Evolutionary conservation across 2,329 filamentous ascomycete species (phyloP).

Genomic region (Trichoderma semiorbis): DNA sequence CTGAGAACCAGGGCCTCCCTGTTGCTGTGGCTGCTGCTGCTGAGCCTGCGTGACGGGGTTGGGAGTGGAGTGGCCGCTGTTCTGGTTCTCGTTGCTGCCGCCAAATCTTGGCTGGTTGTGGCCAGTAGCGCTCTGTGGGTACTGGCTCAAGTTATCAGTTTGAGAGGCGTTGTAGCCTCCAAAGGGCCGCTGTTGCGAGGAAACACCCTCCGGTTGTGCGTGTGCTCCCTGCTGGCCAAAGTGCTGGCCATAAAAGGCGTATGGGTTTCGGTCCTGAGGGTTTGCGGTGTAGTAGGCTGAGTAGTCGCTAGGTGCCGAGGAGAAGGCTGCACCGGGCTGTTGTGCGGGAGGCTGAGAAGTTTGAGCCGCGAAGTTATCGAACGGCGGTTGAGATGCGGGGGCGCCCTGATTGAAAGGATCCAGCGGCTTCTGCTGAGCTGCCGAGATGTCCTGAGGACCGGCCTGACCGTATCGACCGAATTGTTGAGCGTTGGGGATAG

Average conservation of each 20-base stretch:
- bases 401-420: conserved; percentile 74
- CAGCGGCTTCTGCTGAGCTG: conserved; percentile 71
- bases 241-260: conserved; percentile 72
- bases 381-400: conserved; percentile 49
- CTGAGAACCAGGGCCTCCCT: conserved; percentile 42
- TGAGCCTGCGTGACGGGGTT: conserved; percentile 66
- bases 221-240: conserved; percentile 55
- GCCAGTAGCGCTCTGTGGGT: conserved; percentile 65
- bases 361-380: conserved; percentile 58
- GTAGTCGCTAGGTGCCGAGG: conserved; percentile 74
- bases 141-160: conserved; percentile 63
- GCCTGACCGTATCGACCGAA: conserved; percentile 68
- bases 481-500: conserved; percentile 58
- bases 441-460: conserved; percentile 55
- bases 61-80: conserved; percentile 86
- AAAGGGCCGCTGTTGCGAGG: conserved; percentile 69
- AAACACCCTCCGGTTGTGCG: conserved; percentile 69
- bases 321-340: conserved; percentile 63
- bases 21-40: conserved; percentile 48
- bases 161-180: conserved; percentile 69
- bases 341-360: conserved; percentile 57
- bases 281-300: conserved; percentile 82
- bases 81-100: conserved; percentile 64
- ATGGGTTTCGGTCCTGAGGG: conserved; percentile 66
- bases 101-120: conserved; percentile 59